A percentile compares a stretch with the other conserved stretches of the same genome.
Evolutionary conservation across 768 basidiomycete species (phyloP).

Genomic region (Suillus tomentosus): DNA sequence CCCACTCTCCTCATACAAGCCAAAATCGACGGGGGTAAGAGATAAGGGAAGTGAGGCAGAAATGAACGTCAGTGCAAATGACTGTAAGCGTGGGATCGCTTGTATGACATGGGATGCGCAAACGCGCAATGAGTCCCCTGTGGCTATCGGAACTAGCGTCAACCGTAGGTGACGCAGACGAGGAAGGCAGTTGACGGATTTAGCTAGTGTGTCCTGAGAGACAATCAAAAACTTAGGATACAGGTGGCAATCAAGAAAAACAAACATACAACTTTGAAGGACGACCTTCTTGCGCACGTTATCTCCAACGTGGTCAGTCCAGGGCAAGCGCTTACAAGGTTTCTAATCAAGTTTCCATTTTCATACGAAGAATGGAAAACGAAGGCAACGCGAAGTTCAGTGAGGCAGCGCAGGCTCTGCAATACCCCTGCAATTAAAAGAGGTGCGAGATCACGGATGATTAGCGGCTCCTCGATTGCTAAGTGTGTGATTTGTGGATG

Average conservation of each 20-base stretch:
- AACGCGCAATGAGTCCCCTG: conserved; percentile 58
- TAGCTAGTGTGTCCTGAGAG: conserved; percentile 48
- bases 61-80: conserved; percentile 68
- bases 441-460: conserved; percentile 67
- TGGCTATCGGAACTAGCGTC: conserved; percentile 66
- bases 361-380: conserved; percentile 75
- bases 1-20: conserved; percentile 46
- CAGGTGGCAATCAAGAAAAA: not conserved
- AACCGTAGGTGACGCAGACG: conserved; percentile 64
- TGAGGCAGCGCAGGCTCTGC: conserved; percentile 54
- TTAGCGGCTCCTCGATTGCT: conserved; percentile 64
- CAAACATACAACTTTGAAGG: conserved; percentile 64
- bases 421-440: conserved; percentile 62
- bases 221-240: not conserved
- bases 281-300: conserved; percentile 67
- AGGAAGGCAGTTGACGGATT: conserved; percentile 58
- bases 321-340: conserved; percentile 67
- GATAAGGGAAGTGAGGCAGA: conserved; percentile 56
- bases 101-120: conserved; percentile 66
- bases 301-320: conserved; percentile 63
- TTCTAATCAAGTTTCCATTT: conserved; percentile 67
- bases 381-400: conserved; percentile 64
- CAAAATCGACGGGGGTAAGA: conserved; percentile 44
- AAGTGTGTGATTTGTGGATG: conserved; percentile 54
- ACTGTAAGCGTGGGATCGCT: conserved; percentile 64